Percentiles rank a stretch among this genome's conserved stretches.
Conservation (phyloP, 2,329 filamentous ascomycete species). For the Hymenoscyphus linearis region DNA sequence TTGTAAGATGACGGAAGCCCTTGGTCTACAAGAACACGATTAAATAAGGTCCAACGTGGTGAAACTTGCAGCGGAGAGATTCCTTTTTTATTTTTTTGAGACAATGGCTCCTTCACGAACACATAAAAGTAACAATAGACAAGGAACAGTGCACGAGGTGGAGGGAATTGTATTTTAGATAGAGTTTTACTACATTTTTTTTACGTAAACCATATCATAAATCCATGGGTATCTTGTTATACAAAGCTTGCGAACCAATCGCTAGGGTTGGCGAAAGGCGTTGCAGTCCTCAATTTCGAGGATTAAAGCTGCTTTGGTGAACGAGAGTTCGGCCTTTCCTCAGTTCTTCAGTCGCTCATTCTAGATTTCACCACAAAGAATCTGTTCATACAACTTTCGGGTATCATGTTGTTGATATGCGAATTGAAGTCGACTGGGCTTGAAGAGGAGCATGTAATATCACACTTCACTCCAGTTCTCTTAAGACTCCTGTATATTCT, state of each 20-base stretch:
- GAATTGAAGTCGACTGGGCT: background rate
- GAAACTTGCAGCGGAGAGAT: too few species aligned
- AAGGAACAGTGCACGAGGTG: background rate
- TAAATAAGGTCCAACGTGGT: too few species aligned
- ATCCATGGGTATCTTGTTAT: background rate
- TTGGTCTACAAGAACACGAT: too few species aligned
- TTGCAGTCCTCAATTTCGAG: background rate
- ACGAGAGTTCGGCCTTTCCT: background rate
- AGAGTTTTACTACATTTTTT: background rate
- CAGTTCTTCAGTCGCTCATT: background rate
- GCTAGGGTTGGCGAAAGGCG: background rate
- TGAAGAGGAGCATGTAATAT: background rate
- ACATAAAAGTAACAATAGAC: background rate
- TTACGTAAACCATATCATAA: background rate
- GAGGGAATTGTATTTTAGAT: background rate
- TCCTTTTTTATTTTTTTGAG: too few species aligned
- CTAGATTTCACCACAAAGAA: background rate
- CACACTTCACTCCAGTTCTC: background rate
- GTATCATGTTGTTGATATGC: background rate
- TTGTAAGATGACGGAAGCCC: too few species aligned
- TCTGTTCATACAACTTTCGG: background rate
- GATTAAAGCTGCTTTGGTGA: background rate
- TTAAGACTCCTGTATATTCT: slow-evolving; percentile 13
- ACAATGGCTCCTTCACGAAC: background rate
- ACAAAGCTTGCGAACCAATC: background rate